Base-by-base conservation (phyloP, 2,329 filamentous ascomycete genomes). In the Fusarium chlamydosporum region DNA sequence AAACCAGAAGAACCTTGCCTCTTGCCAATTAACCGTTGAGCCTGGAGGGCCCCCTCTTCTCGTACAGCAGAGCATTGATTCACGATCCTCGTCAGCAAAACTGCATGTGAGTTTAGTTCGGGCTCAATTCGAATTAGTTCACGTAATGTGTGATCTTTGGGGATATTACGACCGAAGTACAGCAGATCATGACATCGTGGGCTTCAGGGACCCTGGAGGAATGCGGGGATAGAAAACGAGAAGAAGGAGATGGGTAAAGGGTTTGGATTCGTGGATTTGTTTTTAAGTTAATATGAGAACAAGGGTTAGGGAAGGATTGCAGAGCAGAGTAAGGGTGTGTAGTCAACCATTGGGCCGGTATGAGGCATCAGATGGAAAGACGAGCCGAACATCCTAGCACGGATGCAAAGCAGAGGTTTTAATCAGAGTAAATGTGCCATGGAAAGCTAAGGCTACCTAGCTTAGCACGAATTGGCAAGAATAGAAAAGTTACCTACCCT, bases 381-480 rank as follows among this genome's bases (percentile, higher is more conserved):
- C 72, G 72, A 55, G 69, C 70, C 72, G 72, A 70, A 65, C 29
- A 68, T 51, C 72, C 72, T 74, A 74, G 72, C 43, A 65, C 56
- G 29, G 45, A 58, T 31, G 43, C 60, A 47, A 12, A 26, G 33
- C 46, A 55, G 41, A 41, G 40, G 34, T 31, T 16, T 11, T 29
- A n/a, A 16, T 50, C 34, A 50, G 27, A 31, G 26, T 27, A 50
- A 12, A 5, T 38, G 34, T 38, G 23, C 10, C 16, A 15, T 37
- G 9, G 9, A 38, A 20, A 35, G 48, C 41, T 35, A 43, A 23
- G 31, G 26, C 20, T 16, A 37, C 35, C 29, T 16, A 37, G 42
- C 29, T 35, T 41, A 18, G n/a, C 20, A 29, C 20, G 27, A 47
- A 57, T 23, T 23, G 18, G 27, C 40, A 23, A 33, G 40, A 13